Evolutionary conservation across 129 eudicot genomes (phyloP), one percentile per base, ranked within the genome.

Genomic region (Artemisia argyi): DNA sequence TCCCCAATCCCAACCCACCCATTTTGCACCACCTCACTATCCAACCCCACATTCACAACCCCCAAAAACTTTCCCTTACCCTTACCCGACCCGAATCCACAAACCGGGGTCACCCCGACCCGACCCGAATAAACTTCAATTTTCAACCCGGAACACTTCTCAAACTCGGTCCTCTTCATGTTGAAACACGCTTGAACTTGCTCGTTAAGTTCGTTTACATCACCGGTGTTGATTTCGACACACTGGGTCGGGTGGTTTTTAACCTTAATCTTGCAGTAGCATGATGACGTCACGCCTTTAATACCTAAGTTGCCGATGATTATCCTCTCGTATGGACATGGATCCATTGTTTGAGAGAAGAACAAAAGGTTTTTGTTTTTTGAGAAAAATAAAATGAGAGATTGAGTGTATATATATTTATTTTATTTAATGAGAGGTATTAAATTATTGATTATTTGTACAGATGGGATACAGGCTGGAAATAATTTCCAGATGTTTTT

Each of bases 1-100:
- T 77, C 87, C 32, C 79, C 85, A 10, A 89, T 60, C 72, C 65
- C 74, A 13, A 87, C 85, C 96, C 98, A 89, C 50, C 96, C 98
- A 55, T 81, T 86, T 1, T 85, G 87, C 13, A 86, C 71, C 70
- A 83, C 84, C 76, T 57, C 81, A 17, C 85, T 65, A 69, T 92
- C 96, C 83, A 90, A 65, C n/a, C 83, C 84, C 75, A 89, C 79
- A 62, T 57, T 51, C 44, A 83, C 81, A 59, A 74, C 71, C 1
- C 90, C 96, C 48, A 82, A 19, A 26, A 93, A 71, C 84, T 82
- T 93, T 44, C 87, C 89, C 9, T 83, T 48, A 9, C 78, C 76
- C 82, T 80, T 89, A 58, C 87, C 89, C 14, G 85, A 54, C 15
- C 78, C 76, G 15, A 85, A 80, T 63, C 88, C 90, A 47, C 91